phyloP scores from a whole-genome alignment of 768 basidiomycete species.

The Suillus variegatus region DNA sequence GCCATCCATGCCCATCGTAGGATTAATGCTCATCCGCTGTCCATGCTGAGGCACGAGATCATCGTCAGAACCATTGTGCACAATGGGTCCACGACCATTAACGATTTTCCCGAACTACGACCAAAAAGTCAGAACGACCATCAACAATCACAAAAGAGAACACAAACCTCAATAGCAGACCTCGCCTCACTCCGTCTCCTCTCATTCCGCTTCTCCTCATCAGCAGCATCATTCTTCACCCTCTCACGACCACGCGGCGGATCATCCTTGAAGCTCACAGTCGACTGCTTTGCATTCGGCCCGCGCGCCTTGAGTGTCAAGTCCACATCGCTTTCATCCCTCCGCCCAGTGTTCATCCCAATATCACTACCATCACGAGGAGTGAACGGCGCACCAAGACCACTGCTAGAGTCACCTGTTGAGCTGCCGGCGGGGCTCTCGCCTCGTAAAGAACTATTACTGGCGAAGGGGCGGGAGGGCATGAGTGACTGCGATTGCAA shows the following conservation, averaged over 20 bases:
- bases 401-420: conserved; percentile 82
- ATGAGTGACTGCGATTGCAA: conserved; percentile 21
- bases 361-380: conserved; percentile 79
- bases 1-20: conserved; percentile 31
- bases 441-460: conserved; percentile 37
- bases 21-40: conserved; percentile 39
- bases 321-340: conserved; percentile 23
- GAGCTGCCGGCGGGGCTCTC: conserved; percentile 79
- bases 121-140: conserved; percentile 12
- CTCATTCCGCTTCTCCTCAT: conserved; percentile 64
- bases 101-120: conserved; percentile 83
- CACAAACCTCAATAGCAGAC: conserved; percentile 82
- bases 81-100: conserved; percentile 70
- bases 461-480: conserved; percentile 59
- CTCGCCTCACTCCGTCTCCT: conserved; percentile 81
- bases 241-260: conserved; percentile 32
- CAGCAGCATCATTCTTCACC: conserved; percentile 31
- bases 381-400: conserved; percentile 65
- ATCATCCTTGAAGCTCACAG: conserved; percentile 69
- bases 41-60: conserved; percentile 29
- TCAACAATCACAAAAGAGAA: conserved; percentile 4
- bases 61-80: conserved; percentile 50
- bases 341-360: conserved; percentile 21
- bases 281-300: conserved; percentile 52
- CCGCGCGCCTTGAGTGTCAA: conserved; percentile 31